Evolutionary conservation across 2,329 filamentous ascomycete genomes (phyloP).

Genomic region (Colletotrichum viniferum): DNA sequence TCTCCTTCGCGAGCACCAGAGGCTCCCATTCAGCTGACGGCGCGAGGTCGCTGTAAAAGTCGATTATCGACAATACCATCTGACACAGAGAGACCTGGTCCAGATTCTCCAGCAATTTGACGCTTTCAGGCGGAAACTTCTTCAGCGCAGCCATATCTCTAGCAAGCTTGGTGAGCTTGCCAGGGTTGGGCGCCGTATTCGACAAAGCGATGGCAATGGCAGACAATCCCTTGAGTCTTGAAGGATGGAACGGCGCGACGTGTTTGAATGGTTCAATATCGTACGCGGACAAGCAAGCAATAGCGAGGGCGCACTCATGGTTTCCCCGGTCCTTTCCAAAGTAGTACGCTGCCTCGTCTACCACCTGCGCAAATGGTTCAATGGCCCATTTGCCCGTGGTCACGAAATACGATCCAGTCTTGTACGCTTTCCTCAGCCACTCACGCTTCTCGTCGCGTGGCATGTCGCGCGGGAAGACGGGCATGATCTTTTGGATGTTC

Average conservation of each 20-base stretch:
- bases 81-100: conserved; percentile 61
- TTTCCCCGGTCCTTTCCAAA: conserved; percentile 44
- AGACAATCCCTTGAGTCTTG: conserved; percentile 55
- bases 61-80: conserved; percentile 53
- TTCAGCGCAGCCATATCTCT: conserved; percentile 26
- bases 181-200: conserved; percentile 48
- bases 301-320: conserved; percentile 47
- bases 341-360: conserved; percentile 50
- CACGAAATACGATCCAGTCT: conserved; percentile 40
- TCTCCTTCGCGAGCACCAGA: conserved; percentile 44
- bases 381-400: conserved; percentile 48
- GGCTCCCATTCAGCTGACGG: conserved; percentile 53
- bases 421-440: conserved; percentile 40
- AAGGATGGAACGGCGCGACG: conserved; percentile 53
- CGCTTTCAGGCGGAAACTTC: neutral
- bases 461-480: neutral
- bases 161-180: conserved; percentile 28
- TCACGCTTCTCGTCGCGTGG: conserved; percentile 15
- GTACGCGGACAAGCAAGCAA: conserved; percentile 52
- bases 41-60: conserved; percentile 43
- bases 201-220: conserved; percentile 57
- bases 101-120: conserved; percentile 32
- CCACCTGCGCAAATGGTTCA: conserved; percentile 50
- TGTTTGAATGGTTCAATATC: conserved; percentile 55
- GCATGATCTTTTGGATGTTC: neutral